phyloP scores from a whole-genome alignment of 116 monocot genomes.

The Iris pallida region DNA sequence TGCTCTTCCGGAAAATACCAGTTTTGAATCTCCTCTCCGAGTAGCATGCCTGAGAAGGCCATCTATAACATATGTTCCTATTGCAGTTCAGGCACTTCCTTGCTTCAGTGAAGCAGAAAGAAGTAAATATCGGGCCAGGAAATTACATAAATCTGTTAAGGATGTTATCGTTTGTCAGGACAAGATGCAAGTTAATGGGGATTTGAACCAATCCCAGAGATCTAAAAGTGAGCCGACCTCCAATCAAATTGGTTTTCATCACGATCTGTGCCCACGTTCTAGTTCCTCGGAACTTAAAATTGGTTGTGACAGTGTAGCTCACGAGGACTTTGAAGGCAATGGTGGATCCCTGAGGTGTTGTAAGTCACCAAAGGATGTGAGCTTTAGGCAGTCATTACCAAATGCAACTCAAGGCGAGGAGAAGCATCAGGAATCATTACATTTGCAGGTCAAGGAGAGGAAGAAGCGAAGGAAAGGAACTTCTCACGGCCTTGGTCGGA shows the following conservation, averaged over 20 bases:
- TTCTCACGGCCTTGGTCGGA: not conserved
- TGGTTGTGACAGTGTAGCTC: not conserved
- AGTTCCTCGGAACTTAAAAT: conserved; percentile 2
- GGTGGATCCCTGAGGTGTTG: conserved; percentile 8
- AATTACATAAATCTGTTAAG: conserved; percentile 1
- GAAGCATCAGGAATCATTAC: conserved; percentile 10
- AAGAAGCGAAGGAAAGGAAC: not conserved
- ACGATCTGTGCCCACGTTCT: conserved; percentile 9
- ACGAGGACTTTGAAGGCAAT: conserved; percentile 6
- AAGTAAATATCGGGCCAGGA: conserved; percentile 11
- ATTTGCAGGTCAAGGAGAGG: not conserved
- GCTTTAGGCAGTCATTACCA: conserved; percentile 15
- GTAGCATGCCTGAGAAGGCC: conserved; percentile 3
- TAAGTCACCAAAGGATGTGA: conserved; percentile 14
- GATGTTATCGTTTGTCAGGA: not conserved
- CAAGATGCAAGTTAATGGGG: conserved; percentile 7
- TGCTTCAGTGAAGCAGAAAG: conserved; percentile 4
- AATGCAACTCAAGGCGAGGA: conserved; percentile 4
- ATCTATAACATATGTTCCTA: conserved; percentile 5
- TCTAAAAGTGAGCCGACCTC: conserved; percentile 4
- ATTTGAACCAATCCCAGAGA: conserved; percentile 6
- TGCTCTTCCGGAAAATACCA: not conserved
- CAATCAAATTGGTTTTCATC: conserved; percentile 11
- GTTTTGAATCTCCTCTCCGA: not conserved
- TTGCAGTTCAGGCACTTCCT: conserved; percentile 24